These are phyloP conservation scores for Musa itinerans DNA, from an alignment of 176 grass and related monocot genomes.

Conservation along the genomic window DNA sequence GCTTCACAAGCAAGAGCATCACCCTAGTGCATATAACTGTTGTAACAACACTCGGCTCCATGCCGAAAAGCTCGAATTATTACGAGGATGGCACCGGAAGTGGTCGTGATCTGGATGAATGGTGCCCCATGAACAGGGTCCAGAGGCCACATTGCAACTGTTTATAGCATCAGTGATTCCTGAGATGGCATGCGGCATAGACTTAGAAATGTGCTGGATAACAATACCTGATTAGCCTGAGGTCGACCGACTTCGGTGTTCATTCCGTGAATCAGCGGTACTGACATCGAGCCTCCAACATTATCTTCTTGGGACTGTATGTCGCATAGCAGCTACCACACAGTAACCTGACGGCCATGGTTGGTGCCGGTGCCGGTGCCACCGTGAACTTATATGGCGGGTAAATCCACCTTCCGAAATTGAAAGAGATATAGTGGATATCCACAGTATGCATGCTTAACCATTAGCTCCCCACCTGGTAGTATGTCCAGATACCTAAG, in stretches of 20 bases:
- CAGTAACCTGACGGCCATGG: not conserved
- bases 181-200: not conserved
- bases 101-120: not conserved
- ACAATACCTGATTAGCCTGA: not conserved
- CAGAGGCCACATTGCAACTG: not conserved
- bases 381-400: not conserved
- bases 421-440: not conserved
- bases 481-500: not conserved
- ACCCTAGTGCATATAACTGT: slow-evolving; percentile 28
- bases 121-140: not conserved
- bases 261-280: no score
- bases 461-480: not conserved
- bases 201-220: not conserved
- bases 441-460: not conserved
- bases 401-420: not conserved
- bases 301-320: not conserved
- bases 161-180: not conserved
- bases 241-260: not conserved
- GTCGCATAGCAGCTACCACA: not conserved
- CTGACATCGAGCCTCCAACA: not conserved
- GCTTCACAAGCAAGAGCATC: slow-evolving; percentile 16
- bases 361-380: not conserved
- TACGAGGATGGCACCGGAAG: not conserved
- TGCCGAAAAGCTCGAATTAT: slow-evolving; percentile 13
- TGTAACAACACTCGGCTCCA: not conserved